Evolutionary conservation across 2,329 filamentous ascomycete species (phyloP).

Genomic region (Biscogniauxia sp.): DNA sequence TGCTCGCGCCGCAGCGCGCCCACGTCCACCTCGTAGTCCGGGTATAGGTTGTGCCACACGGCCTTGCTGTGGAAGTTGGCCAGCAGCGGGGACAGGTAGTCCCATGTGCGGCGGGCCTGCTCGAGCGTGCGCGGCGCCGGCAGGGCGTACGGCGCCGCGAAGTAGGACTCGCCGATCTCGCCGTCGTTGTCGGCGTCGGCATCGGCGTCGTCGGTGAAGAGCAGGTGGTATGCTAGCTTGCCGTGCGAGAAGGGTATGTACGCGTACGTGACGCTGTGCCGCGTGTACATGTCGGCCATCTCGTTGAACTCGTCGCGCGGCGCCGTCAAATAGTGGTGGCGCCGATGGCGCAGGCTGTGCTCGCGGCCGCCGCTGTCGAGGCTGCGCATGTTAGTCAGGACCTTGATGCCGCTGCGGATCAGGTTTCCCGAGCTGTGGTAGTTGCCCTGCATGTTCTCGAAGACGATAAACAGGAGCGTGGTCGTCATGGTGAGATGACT

Average conservation of each 20-base stretch:
- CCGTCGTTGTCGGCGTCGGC: slow-evolving; percentile 8
- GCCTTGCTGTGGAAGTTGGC: slow-evolving; percentile 25
- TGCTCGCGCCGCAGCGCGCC: slow-evolving; percentile 18
- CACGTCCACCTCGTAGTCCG: slow-evolving; percentile 20
- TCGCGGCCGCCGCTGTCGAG: slow-evolving; percentile 5
- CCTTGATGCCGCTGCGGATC: slow-evolving; percentile 27
- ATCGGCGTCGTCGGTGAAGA: slow-evolving; percentile 22
- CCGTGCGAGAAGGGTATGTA: slow-evolving; percentile 26
- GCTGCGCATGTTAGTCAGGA: slow-evolving; percentile 20
- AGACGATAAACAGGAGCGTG: slow-evolving; percentile 29
- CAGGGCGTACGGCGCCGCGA: slow-evolving; percentile 8
- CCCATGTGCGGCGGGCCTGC: slow-evolving; percentile 22
- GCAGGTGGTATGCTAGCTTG: slow-evolving; percentile 27
- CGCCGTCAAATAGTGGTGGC: slow-evolving; percentile 11
- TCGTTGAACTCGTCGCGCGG: slow-evolving; percentile 24
- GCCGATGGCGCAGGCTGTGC: slow-evolving; percentile 18
- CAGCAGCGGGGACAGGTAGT: slow-evolving; percentile 18
- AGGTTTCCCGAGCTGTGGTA: slow-evolving; percentile 27
- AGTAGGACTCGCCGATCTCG: background rate
- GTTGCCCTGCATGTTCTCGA: slow-evolving; percentile 32
- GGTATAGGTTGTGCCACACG: slow-evolving; percentile 24
- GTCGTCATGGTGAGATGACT: slow-evolving; percentile 24
- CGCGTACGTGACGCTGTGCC: slow-evolving; percentile 22
- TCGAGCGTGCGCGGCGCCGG: slow-evolving; percentile 16
- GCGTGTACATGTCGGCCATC: slow-evolving; percentile 27